phyloP scores from a whole-genome alignment of 2,329 filamentous ascomycete species.

The Arachnopeziza araneosa region DNA sequence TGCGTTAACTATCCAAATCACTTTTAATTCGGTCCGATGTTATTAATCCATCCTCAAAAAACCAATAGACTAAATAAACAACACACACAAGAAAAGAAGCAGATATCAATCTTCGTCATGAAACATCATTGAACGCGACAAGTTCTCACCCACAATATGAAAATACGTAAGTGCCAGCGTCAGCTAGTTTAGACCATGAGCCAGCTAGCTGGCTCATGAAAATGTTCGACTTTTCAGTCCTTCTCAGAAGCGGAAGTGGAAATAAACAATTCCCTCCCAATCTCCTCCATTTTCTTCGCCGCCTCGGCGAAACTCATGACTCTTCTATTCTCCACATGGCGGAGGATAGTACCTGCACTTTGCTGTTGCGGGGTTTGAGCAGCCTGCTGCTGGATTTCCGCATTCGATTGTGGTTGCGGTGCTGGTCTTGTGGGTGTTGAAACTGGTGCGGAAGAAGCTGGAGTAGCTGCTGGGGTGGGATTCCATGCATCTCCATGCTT shows the following conservation, averaged over 20 bases:
- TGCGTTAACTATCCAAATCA: too few species aligned
- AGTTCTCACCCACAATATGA: too few species aligned
- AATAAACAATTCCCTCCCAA: constrained; percentile 12
- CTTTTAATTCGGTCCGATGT: too few species aligned
- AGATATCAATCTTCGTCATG: too few species aligned
- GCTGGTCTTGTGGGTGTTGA: not conserved
- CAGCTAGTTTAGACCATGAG: too few species aligned
- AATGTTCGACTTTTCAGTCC: not conserved
- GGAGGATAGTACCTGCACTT: not conserved
- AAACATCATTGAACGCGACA: too few species aligned
- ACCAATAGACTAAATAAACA: too few species aligned
- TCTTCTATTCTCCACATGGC: constrained; percentile 10
- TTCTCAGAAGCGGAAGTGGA: not conserved
- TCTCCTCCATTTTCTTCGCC: constrained; percentile 11
- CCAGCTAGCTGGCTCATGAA: not conserved
- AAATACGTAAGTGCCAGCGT: too few species aligned
- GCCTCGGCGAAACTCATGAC: constrained; percentile 8
- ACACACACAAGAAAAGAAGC: too few species aligned
- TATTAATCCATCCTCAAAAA: too few species aligned
- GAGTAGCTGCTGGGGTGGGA: not conserved
- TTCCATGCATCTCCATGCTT: constrained; percentile 13
- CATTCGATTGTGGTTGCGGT: not conserved
- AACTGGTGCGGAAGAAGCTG: not conserved
- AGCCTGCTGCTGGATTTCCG: not conserved
- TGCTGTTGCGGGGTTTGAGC: not conserved